Evolutionary conservation across 2,329 filamentous ascomycete genomes (phyloP).

Genomic region (Sordariomycetes sp.): DNA sequence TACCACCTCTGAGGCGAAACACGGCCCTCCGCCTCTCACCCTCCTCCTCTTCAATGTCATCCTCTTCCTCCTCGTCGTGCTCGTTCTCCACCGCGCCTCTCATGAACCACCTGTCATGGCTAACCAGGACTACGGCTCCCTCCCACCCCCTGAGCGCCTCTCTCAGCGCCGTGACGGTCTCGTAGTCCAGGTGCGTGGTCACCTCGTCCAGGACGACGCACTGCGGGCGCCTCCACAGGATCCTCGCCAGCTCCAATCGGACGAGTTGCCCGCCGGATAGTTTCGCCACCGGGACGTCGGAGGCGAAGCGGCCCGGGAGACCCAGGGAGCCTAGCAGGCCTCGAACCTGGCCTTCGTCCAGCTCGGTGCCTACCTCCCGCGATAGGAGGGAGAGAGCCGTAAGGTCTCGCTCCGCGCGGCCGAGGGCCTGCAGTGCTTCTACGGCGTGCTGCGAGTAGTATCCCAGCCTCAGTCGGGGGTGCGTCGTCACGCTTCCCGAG

Average conservation of each 20-base stretch:
- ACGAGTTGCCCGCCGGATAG: conserved; percentile 75
- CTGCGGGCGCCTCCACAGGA: conserved; percentile 61
- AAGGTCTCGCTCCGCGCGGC: conserved; percentile 33
- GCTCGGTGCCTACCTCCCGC: conserved; percentile 32
- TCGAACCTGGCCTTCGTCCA: conserved; percentile 59
- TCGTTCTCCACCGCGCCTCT: conserved; percentile 58
- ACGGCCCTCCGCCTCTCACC: conserved; percentile 38
- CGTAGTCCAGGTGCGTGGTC: conserved; percentile 76
- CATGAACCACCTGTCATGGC: conserved; percentile 76
- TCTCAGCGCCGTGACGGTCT: conserved; percentile 65
- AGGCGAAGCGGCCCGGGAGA: conserved; percentile 57
- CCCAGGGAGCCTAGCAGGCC: conserved; percentile 59
- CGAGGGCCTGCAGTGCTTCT: conserved; percentile 51
- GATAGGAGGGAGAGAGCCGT: conserved; percentile 58
- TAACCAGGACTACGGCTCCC: conserved; percentile 67
- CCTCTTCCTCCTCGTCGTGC: conserved; percentile 27
- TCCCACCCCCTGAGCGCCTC: conserved; percentile 56
- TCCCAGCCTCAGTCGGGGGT: conserved; percentile 59
- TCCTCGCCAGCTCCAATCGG: conserved; percentile 50
- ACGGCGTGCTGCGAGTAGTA: conserved; percentile 78
- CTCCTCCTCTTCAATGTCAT: conserved; percentile 29
- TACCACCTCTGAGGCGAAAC: conserved; percentile 49
- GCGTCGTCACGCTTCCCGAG: conserved; percentile 50
- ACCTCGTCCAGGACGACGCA: conserved; percentile 70
- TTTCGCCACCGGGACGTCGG: conserved; percentile 61